Percentiles rank a stretch among this genome's conserved stretches.
Evolutionary conservation across 805 yeast genomes (phyloP).

Genomic region (Metschnikowia lachancei): DNA sequence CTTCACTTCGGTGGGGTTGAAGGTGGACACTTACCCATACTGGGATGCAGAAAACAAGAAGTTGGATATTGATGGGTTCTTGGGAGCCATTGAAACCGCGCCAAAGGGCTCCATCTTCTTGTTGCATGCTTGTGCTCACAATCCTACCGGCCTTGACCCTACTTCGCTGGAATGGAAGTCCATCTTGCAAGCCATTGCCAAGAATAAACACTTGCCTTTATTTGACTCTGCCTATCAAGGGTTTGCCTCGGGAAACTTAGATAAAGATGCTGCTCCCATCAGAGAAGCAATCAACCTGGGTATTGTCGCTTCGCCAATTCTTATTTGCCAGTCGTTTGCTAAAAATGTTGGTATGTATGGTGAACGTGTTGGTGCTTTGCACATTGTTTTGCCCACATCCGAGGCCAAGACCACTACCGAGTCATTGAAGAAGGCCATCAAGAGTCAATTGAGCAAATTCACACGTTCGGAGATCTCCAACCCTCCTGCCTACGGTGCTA

Average conservation of each 20-base stretch:
- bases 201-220: constrained; percentile 67
- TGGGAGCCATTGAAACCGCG: constrained; percentile 61
- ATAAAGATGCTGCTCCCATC: constrained; percentile 80
- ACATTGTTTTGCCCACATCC: constrained; percentile 52
- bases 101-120: constrained; percentile 74
- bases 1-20: constrained; percentile 66
- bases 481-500: constrained; percentile 95
- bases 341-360: constrained; percentile 97
- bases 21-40: constrained; percentile 74
- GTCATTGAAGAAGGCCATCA: constrained; percentile 31
- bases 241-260: constrained; percentile 85
- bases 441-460: constrained; percentile 71
- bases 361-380: constrained; percentile 94
- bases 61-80: constrained; percentile 67
- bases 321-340: constrained; percentile 93
- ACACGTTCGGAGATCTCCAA: constrained; percentile 85
- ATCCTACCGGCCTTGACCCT: constrained; percentile 97
- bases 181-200: constrained; percentile 61
- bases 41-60: constrained; percentile 74
- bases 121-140: constrained; percentile 95
- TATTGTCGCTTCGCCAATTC: constrained; percentile 45
- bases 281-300: constrained; percentile 53
- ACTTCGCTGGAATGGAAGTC: constrained; percentile 73
- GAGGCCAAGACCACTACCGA: constrained; percentile 11
- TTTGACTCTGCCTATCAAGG: constrained; percentile 98